Conservation (phyloP, 345 rosid genomes). For the Pelargonium nanum region DNA sequence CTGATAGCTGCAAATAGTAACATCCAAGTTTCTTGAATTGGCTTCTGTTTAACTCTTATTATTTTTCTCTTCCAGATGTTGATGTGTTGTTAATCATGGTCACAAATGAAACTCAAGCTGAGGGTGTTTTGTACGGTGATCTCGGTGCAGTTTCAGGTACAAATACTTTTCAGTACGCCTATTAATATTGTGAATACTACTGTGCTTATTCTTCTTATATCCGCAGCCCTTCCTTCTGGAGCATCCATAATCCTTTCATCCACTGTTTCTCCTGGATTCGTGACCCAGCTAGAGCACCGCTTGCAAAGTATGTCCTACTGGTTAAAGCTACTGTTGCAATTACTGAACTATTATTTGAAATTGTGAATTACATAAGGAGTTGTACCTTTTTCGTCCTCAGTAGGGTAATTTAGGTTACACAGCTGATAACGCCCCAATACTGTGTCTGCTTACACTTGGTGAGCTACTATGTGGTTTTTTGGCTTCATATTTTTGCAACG, state of each 20-base stretch:
- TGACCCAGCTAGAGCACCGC: constrained; percentile 61
- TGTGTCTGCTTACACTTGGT: no score
- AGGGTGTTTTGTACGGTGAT: constrained; percentile 65
- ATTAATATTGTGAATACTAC: constrained; percentile 9
- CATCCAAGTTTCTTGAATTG: background rate
- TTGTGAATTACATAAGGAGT: background rate
- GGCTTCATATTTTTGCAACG: background rate
- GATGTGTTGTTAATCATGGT: constrained; percentile 89
- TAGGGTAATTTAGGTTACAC: no score
- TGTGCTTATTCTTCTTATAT: constrained; percentile 18
- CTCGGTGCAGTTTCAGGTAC: constrained; percentile 78
- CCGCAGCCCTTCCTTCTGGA: constrained; percentile 65
- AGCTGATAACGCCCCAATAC: no score
- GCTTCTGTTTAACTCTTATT: background rate
- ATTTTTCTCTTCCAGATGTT: constrained; percentile 41
- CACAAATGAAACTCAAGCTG: constrained; percentile 86
- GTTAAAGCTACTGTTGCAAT: background rate
- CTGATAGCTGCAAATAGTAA: background rate
- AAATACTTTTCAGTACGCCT: background rate
- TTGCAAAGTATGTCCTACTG: constrained; percentile 58
- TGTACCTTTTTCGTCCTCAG: no score
- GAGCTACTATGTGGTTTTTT: background rate
- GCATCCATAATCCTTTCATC: constrained; percentile 73
- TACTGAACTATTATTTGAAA: background rate
- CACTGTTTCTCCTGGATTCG: constrained; percentile 82